Evolutionary conservation across 345 rosid genomes (phyloP), one percentile per base, ranked within the genome.

Genomic region (Rhodomyrtus tomentosa): DNA sequence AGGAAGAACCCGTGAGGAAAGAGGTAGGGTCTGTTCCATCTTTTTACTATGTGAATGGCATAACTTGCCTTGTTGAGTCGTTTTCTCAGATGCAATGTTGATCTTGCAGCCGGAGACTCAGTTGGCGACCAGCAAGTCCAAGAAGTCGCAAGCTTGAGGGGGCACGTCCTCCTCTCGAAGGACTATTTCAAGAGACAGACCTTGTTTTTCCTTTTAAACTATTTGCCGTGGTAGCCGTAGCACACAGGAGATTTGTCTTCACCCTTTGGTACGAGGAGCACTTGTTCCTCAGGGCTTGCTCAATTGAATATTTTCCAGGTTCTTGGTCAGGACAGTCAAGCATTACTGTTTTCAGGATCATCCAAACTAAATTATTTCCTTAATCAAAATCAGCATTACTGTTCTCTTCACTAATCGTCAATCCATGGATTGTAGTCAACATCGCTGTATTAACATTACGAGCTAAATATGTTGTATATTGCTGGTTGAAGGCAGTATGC

Each of bases 1-100:
- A 88, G 89, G 93, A 91, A 84, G 93, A 91, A 53, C 81, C 93
- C 4, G 91, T 91, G 52, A 83, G 86, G 86, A 90, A 88, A 80
- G 92, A 88, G 92, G 92, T 90, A 84, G 25, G 68, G 25, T 8
- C 18, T 55, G 12, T 36, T 5, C 5, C 42, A 16, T 27, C 48
- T 55, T 4, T 82, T 82, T 24, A 38, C 2, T 32, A 29, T 1
- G 24, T 22, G 10, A 58, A 83, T 18, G 5, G 11, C 84, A 12
- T 36, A 36, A 68, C 12, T n/a, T 56, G 13, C 24, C 22, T 22
- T 20, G 45, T 40, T 14, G 12, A 83, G 38, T 55, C 32, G 3
- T 22, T 83, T 74, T 32, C 58, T 38, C 14, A 24, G 16, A 79
- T 56, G 51, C 56, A 20, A 51, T 32, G 45, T 79, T 82, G 42